Evolutionary conservation across 2,329 filamentous ascomycete species (phyloP).

Genomic region (Colletotrichum incanum): DNA sequence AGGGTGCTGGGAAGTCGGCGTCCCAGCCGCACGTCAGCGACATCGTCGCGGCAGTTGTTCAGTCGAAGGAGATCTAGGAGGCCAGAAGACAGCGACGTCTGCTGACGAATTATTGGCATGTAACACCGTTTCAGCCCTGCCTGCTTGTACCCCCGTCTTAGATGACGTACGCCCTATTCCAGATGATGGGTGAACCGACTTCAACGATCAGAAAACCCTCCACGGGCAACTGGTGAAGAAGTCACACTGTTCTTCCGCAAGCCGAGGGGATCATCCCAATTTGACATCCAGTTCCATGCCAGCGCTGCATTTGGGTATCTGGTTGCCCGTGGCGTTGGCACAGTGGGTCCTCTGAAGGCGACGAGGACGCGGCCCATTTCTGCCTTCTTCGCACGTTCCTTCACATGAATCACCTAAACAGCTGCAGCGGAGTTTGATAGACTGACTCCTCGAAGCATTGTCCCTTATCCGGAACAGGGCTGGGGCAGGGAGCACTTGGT

Average conservation of each 20-base stretch:
- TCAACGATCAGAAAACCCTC: neutral
- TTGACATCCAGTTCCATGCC: neutral
- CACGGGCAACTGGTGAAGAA: neutral
- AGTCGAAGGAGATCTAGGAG: conserved; percentile 37
- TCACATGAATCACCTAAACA: too few relatives aligned
- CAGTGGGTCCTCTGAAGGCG: neutral
- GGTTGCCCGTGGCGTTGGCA: neutral
- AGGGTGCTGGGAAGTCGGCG: neutral
- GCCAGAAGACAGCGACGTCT: neutral
- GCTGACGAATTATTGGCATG: neutral
- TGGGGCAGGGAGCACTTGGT: too few relatives aligned
- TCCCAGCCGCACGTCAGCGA: conserved; percentile 16
- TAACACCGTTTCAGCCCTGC: neutral
- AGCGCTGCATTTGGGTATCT: neutral
- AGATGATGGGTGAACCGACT: neutral
- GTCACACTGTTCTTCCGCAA: neutral
- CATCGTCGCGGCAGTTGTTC: conserved; percentile 38
- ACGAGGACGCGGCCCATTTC: neutral
- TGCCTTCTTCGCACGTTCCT: neutral
- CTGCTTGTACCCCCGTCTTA: neutral
- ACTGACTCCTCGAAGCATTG: too few relatives aligned
- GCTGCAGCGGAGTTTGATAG: too few relatives aligned
- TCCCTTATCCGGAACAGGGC: too few relatives aligned
- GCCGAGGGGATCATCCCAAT: neutral
- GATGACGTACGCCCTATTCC: neutral